Evolutionary conservation across 805 yeast genomes (phyloP), one percentile per base, ranked within the genome.

Genomic region (Schwanniomyces sp.): DNA sequence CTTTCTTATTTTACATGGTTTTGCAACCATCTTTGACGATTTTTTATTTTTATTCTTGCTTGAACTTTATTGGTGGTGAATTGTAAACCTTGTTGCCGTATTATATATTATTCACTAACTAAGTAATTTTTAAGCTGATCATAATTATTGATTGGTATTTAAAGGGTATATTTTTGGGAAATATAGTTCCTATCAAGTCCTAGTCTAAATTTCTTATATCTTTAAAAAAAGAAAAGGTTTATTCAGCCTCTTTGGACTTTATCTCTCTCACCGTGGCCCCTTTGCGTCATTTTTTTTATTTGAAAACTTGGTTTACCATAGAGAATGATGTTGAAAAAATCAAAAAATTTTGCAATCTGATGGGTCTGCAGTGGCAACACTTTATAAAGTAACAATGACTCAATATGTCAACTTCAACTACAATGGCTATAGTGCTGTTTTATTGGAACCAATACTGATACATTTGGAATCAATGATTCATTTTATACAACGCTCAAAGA

Each of bases 361-460:
- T 2, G 69, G 67, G 6, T 54, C 64, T 24, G 71, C 67, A 2
- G 61, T 65, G 14, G 65, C 71, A 8, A 61, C 65, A 66, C 71
- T 70, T 2, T 59, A 66, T 44, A 64, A 66, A 45, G 59, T 63
- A 18, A 47, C 44, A 12, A 63, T 65, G 59, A 41, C 54, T 5
- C 36, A 52, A 1, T 61, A 64, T 40, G 66, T 66, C 14, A 69
- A 66, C 43, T 24, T 47, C 5, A 49, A 61, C 8, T 69, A 66
- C 43, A 61, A 52, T 9, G 58, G 55, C n/a, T 69, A 65, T n/a
- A 49, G 47, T 16, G 64, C 59, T 4, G 68, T 66, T 55, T 50
- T 30, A 55, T 65, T 27, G 69, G 69, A 17, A 64, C 70, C 7
- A 66, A 66, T 46, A 66, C 70, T 8, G 71, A 66, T 50, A 65